Percentiles rank a stretch among this genome's conserved stretches.
Evolutionary conservation across 2,329 filamentous ascomycete species (phyloP).

Genomic region (Cryphonectria japonica): DNA sequence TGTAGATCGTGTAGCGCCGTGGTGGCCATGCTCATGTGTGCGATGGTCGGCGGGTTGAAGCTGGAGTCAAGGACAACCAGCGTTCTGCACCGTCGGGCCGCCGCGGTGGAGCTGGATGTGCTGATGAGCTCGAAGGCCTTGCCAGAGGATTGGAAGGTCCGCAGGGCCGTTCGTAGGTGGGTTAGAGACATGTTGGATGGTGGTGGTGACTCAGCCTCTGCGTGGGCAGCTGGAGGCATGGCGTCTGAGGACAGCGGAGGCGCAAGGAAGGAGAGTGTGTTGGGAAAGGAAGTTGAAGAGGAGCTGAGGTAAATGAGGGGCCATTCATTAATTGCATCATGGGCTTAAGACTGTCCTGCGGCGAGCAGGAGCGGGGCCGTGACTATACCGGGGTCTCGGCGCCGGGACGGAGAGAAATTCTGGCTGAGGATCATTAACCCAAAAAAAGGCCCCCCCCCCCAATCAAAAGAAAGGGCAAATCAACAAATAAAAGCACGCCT

Average conservation of each 20-base stretch:
- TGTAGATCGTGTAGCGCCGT: constrained; percentile 46
- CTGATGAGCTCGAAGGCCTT: constrained; percentile 23
- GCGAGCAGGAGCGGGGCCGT: background rate
- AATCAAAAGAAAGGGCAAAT: too few relatives aligned
- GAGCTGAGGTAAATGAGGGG: background rate
- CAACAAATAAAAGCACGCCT: background rate
- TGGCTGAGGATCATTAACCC: background rate
- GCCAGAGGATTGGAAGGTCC: constrained; percentile 23
- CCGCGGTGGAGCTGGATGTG: constrained; percentile 22
- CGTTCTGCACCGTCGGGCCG: constrained; percentile 35
- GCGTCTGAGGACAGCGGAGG: background rate
- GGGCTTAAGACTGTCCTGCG: background rate
- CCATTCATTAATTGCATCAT: background rate
- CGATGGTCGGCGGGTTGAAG: constrained; percentile 69
- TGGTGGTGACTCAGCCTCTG: background rate
- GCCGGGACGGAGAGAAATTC: background rate
- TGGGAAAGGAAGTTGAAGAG: background rate
- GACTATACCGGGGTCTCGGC: background rate
- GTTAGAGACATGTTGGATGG: constrained; percentile 16
- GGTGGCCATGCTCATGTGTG: constrained; percentile 61
- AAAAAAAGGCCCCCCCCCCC: too few relatives aligned
- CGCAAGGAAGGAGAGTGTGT: background rate
- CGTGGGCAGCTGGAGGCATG: constrained; percentile 11
- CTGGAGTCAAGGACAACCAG: constrained; percentile 68
- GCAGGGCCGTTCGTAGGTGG: constrained; percentile 21